Conservation (phyloP, 495 filamentous ascomycete genomes). For the Aspergillus saccharolyticus region DNA sequence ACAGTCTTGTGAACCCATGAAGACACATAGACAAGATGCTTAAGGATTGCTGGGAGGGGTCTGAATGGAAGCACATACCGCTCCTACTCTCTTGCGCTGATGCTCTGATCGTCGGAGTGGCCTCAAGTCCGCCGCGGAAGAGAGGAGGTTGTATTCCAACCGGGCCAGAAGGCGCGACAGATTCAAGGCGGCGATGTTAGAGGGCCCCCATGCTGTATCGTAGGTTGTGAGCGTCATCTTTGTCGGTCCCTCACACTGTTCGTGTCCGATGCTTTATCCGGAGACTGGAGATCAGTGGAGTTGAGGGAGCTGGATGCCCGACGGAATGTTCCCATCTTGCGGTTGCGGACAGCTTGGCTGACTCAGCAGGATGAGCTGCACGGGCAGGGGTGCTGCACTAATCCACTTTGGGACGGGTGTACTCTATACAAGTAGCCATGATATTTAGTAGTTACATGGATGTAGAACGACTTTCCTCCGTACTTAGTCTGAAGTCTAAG, state of each 20-base stretch:
- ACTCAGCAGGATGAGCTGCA: slow-evolving; percentile 6
- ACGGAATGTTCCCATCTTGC: slow-evolving; percentile 8
- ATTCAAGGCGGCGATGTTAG: slow-evolving; percentile 49
- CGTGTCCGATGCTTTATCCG: neutral
- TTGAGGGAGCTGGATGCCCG: neutral
- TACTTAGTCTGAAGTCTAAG: too few species aligned
- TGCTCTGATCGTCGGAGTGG: slow-evolving; percentile 58
- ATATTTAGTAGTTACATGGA: too few species aligned
- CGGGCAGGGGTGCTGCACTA: neutral
- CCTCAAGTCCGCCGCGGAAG: slow-evolving; percentile 55
- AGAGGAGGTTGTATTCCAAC: slow-evolving; percentile 67
- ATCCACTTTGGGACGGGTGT: neutral
- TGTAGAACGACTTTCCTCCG: too few species aligned
- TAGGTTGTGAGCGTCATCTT: slow-evolving; percentile 34
- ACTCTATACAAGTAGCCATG: too few species aligned
- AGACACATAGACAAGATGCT: too few species aligned
- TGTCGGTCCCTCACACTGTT: neutral
- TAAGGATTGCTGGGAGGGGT: too few species aligned
- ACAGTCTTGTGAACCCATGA: too few species aligned
- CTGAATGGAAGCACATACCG: slow-evolving; percentile 43
- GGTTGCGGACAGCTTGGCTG: slow-evolving; percentile 1
- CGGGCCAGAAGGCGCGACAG: slow-evolving; percentile 69
- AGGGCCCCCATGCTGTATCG: slow-evolving; percentile 21
- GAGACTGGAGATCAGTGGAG: slow-evolving; percentile 1
- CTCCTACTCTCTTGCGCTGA: slow-evolving; percentile 62